Conservation (phyloP, 345 rosid species). For the Streptanthus diversifolius region DNA sequence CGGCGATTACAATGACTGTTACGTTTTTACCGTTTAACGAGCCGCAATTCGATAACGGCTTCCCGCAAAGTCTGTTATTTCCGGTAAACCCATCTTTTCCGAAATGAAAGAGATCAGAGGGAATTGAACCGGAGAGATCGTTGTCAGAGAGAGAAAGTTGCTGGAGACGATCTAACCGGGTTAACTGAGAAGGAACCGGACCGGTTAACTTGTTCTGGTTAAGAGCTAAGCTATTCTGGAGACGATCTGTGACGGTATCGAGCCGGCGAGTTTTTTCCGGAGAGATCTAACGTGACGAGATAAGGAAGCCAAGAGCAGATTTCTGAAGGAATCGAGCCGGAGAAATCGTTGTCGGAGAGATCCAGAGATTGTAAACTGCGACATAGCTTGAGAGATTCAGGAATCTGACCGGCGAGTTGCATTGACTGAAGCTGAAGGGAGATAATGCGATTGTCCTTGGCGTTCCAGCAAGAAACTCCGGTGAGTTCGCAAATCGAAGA, state of each 20-base stretch:
- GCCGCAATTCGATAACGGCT: slow-evolving; percentile 48
- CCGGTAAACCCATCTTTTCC: slow-evolving; percentile 38
- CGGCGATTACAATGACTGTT: slow-evolving; percentile 43
- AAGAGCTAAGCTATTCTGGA: slow-evolving; percentile 43
- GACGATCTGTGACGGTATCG: slow-evolving; percentile 47
- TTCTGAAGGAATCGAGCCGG: slow-evolving; percentile 50
- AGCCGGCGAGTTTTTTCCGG: slow-evolving; percentile 46
- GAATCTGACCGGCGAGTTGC: slow-evolving; percentile 48
- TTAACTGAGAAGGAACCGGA: slow-evolving; percentile 46
- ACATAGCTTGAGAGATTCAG: slow-evolving; percentile 51
- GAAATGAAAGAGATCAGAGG: slow-evolving; percentile 40
- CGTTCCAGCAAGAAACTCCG: slow-evolving; percentile 64
- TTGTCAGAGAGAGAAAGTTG: slow-evolving; percentile 43
- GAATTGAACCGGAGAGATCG: slow-evolving; percentile 49
- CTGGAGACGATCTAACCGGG: slow-evolving; percentile 45
- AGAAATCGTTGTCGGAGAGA: slow-evolving; percentile 48
- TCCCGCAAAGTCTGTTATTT: slow-evolving; percentile 46
- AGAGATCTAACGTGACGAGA: slow-evolving; percentile 49
- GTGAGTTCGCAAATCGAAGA: slow-evolving; percentile 45
- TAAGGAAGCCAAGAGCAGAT: slow-evolving; percentile 60
- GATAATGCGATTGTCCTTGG: slow-evolving; percentile 49
- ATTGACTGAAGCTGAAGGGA: slow-evolving; percentile 36
- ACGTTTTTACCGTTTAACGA: slow-evolving; percentile 44
- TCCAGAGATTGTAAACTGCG: slow-evolving; percentile 46
- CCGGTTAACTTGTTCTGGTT: slow-evolving; percentile 48